A percentile compares a stretch with the other conserved stretches of the same genome.
Evolutionary conservation across 2,329 filamentous ascomycete genomes (phyloP).

Genomic region (Trichoderma semiorbis): DNA sequence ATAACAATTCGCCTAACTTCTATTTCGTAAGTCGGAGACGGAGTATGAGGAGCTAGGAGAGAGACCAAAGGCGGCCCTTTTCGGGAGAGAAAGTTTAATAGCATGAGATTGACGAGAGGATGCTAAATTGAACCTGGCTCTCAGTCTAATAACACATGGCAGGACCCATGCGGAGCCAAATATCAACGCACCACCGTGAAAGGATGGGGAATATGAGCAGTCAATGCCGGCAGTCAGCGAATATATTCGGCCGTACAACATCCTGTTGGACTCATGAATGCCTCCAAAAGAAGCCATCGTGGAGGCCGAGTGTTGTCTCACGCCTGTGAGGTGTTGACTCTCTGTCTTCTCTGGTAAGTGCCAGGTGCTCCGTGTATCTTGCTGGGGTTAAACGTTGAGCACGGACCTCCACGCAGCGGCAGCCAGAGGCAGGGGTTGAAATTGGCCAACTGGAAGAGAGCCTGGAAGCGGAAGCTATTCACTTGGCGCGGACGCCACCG

Average conservation of each 20-base stretch:
- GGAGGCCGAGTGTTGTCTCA: background rate
- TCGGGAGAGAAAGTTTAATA: background rate
- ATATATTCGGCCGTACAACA: background rate
- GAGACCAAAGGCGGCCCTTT: background rate
- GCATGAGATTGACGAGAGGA: background rate
- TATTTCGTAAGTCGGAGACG: background rate
- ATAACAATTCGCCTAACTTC: background rate
- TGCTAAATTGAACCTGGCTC: background rate
- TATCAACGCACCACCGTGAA: background rate
- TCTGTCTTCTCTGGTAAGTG: background rate
- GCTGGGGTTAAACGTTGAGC: background rate
- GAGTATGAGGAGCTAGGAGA: background rate
- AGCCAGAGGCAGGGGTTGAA: conserved; percentile 10
- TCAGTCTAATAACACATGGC: background rate
- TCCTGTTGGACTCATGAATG: background rate
- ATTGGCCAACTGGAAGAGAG: conserved; percentile 22
- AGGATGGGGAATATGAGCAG: background rate
- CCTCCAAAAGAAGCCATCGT: background rate
- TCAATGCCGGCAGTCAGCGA: background rate
- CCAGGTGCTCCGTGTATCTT: background rate
- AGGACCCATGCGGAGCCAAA: background rate
- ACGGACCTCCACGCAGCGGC: conserved; percentile 9
- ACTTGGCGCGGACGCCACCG: conserved; percentile 17
- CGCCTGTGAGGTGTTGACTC: background rate
- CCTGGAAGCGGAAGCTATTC: conserved; percentile 20